These are phyloP conservation scores for Kingdonia uniflora DNA, from an alignment of 164 flowering plant species.

Conservation along the genomic window DNA sequence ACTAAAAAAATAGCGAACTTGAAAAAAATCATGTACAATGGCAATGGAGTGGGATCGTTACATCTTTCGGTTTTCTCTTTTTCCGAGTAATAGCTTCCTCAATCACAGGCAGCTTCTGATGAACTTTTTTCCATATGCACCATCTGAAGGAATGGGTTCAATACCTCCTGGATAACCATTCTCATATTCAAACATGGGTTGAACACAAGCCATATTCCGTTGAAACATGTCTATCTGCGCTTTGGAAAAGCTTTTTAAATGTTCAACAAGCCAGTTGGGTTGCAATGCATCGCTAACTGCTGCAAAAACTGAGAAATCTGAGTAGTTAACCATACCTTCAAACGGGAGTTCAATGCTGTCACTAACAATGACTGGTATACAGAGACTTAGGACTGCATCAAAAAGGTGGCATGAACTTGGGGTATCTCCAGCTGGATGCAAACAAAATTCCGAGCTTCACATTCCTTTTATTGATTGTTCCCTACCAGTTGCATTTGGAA, in stretches of 20 bases:
- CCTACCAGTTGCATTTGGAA: constrained; percentile 88
- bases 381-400: constrained; percentile 89
- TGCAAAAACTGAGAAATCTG: constrained; percentile 72
- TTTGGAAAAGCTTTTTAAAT: constrained; percentile 46
- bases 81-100: constrained; percentile 66
- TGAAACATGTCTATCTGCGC: constrained; percentile 43
- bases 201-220: constrained; percentile 55
- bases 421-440: constrained; percentile 97
- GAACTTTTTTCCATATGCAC: constrained; percentile 91
- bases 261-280: constrained; percentile 62
- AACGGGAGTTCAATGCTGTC: constrained; percentile 89
- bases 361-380: constrained; percentile 91
- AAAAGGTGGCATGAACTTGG: constrained; percentile 94
- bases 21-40: constrained; percentile 45
- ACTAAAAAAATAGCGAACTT: neutral
- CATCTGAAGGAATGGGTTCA: constrained; percentile 61
- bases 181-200: constrained; percentile 59
- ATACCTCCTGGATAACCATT: constrained; percentile 72
- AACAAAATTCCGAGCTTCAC: constrained; percentile 83
- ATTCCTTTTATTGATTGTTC: constrained; percentile 92
- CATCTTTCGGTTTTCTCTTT: constrained; percentile 64
- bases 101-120: constrained; percentile 75
- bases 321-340: constrained; percentile 81
- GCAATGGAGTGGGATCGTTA: constrained; percentile 65
- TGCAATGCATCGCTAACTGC: constrained; percentile 58